Conservation (phyloP, 1,284 basidiomycete species). For the Lentinula novae-zelandiae region DNA sequence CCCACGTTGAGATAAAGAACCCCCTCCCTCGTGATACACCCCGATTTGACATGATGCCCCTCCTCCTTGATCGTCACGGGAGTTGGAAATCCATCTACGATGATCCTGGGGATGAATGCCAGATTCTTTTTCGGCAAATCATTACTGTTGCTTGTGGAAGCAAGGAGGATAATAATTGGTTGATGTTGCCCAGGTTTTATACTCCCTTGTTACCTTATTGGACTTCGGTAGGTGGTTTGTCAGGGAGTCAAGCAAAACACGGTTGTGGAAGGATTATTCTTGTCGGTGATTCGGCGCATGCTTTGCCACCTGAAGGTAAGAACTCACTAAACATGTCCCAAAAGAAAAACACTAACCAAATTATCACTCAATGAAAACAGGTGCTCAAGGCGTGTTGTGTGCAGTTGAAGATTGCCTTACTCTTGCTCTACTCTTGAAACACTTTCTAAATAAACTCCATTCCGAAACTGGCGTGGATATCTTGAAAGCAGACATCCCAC, state of each 20-base stretch:
- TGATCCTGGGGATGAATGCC: not conserved
- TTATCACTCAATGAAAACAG: not conserved
- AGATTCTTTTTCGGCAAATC: not conserved
- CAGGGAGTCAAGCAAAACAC: not conserved
- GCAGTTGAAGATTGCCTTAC: constrained; percentile 6
- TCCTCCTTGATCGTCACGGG: constrained; percentile 1
- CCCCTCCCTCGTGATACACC: constrained; percentile 1
- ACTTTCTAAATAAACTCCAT: not conserved
- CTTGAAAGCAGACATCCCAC: not conserved
- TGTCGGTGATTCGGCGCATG: constrained; percentile 4
- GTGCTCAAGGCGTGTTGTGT: constrained; percentile 7
- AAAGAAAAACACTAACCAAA: not conserved
- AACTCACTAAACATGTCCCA: too few species aligned
- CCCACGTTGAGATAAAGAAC: not conserved
- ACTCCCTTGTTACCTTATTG: constrained; percentile 4
- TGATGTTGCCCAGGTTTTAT: constrained; percentile 3
- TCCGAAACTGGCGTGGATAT: too few species aligned
- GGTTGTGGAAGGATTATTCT: constrained; percentile 4
- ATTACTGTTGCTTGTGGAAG: constrained; percentile 3
- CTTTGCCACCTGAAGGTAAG: constrained; percentile 5
- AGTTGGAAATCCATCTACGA: constrained; percentile 3
- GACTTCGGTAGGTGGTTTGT: constrained; percentile 4
- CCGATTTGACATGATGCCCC: not conserved
- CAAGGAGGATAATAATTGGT: constrained; percentile 4
- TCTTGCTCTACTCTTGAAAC: constrained; percentile 6